A percentile compares a stretch with the other conserved stretches of the same genome.
These are phyloP conservation scores for Gynochthodes officinalis DNA, from an alignment of 257 asterid genomes.

Conservation along the genomic window DNA sequence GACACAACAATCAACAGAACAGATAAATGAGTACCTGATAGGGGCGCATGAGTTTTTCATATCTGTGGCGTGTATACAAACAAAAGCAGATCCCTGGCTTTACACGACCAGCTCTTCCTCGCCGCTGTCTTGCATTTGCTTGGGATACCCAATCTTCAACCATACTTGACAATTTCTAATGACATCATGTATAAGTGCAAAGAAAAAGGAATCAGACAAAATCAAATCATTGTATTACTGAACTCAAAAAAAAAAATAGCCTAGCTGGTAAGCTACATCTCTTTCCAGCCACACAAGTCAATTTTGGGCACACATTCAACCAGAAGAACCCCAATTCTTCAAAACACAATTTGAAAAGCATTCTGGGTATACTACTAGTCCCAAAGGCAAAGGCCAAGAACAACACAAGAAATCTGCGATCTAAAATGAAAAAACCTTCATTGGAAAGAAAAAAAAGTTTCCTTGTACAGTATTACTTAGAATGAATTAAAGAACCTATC, in stretches of 20 bases:
- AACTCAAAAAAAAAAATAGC: not conserved
- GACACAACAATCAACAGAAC: not conserved
- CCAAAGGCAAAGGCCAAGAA: not conserved
- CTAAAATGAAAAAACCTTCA: too few species aligned
- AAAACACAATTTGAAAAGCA: not conserved
- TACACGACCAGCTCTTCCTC: slow-evolving; percentile 99
- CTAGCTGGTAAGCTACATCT: not conserved
- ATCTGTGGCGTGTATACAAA: slow-evolving; percentile 75
- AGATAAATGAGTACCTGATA: slow-evolving; percentile 60
- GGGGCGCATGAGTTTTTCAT: slow-evolving; percentile 87
- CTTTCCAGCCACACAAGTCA: not conserved
- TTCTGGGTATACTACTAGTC: not conserved
- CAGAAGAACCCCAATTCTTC: not conserved
- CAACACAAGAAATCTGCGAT: not conserved
- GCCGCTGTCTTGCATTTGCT: slow-evolving; percentile 98
- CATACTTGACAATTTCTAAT: slow-evolving; percentile 95
- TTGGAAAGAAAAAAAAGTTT: not conserved
- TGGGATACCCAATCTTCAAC: slow-evolving; percentile 98
- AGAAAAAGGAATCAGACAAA: slow-evolving; percentile 4
- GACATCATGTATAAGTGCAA: slow-evolving; percentile 4
- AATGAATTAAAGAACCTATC: not conserved
- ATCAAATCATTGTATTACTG: not conserved
- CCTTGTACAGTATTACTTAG: not conserved
- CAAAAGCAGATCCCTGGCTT: slow-evolving; percentile 97
- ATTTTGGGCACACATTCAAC: not conserved